These are phyloP conservation scores for Prunus armeniaca DNA, from an alignment of 306 rosid genomes.

Conservation along the genomic window DNA sequence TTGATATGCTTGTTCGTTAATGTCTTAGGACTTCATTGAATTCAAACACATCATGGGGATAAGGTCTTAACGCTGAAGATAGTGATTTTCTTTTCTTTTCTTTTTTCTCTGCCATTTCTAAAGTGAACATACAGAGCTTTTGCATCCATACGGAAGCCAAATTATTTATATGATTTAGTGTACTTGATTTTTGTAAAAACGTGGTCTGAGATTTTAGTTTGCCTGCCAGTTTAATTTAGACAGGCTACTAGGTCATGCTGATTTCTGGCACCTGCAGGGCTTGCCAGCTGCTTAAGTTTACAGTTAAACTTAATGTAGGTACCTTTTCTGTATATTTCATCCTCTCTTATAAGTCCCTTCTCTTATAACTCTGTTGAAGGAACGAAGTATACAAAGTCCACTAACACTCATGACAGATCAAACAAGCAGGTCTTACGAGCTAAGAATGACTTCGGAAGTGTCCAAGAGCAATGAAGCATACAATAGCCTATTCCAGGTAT, in stretches of 20 bases:
- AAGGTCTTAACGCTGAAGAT: background rate
- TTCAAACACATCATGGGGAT: too few species aligned
- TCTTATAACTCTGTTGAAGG: background rate
- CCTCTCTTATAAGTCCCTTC: background rate
- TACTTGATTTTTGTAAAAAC: background rate
- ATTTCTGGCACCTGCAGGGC: background rate
- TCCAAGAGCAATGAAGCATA: constrained; percentile 20
- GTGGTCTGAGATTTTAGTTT: background rate
- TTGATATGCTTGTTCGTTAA: background rate
- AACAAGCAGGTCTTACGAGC: background rate
- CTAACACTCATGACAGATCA: background rate
- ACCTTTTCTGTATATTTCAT: background rate
- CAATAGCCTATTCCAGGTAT: constrained; percentile 47
- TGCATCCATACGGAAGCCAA: background rate
- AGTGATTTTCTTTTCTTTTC: background rate
- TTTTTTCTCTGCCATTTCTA: background rate
- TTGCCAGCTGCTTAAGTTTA: background rate
- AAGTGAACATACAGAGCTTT: background rate
- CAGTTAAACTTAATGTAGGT: background rate
- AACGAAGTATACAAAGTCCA: background rate
- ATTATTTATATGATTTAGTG: background rate
- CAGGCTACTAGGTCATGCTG: background rate
- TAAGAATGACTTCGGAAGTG: constrained; percentile 8
- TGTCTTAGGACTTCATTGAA: background rate
- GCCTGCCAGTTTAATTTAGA: background rate